Percentiles rank a stretch among this genome's conserved stretches.
Evolutionary conservation across 2,329 filamentous ascomycete species (phyloP).

Genomic region (Fusarium sp.): DNA sequence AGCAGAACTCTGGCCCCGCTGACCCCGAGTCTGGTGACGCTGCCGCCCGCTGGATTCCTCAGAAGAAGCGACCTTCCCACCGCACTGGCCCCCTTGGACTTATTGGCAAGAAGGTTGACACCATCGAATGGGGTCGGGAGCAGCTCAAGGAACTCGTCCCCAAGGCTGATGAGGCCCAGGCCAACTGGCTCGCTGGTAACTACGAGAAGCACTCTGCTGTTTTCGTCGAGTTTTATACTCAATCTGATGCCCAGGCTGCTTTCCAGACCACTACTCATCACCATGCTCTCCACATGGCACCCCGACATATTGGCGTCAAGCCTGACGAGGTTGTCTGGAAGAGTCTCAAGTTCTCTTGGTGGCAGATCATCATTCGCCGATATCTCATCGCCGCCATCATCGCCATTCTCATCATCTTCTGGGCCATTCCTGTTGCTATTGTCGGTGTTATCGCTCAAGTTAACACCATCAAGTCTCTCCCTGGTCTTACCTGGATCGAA

Average conservation of each 20-base stretch:
- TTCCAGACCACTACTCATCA: slow-evolving; percentile 87
- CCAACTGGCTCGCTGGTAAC: slow-evolving; percentile 72
- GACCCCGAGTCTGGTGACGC: slow-evolving; percentile 74
- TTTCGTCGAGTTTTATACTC: slow-evolving; percentile 91
- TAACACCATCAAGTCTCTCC: slow-evolving; percentile 72
- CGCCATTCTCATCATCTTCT: slow-evolving; percentile 83
- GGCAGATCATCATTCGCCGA: slow-evolving; percentile 78
- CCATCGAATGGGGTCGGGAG: slow-evolving; percentile 83
- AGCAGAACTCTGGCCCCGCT: slow-evolving; percentile 58
- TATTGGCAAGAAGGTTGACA: slow-evolving; percentile 78
- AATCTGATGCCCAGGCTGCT: slow-evolving; percentile 85
- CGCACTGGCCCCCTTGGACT: slow-evolving; percentile 72
- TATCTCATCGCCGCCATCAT: slow-evolving; percentile 75
- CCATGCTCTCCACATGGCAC: slow-evolving; percentile 84
- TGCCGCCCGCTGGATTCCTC: slow-evolving; percentile 74
- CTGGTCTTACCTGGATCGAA: slow-evolving; percentile 79
- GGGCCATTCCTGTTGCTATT: slow-evolving; percentile 79
- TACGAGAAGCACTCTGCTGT: slow-evolving; percentile 76
- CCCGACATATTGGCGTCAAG: slow-evolving; percentile 83
- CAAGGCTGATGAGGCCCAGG: slow-evolving; percentile 73
- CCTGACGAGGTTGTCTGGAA: slow-evolving; percentile 89
- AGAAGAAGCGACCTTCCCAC: slow-evolving; percentile 77
- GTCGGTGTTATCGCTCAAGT: slow-evolving; percentile 91
- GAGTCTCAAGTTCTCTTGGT: slow-evolving; percentile 77
- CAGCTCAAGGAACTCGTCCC: slow-evolving; percentile 67